Evolutionary conservation across 805 yeast genomes (phyloP), one percentile per base, ranked within the genome.

Genomic region (Kluyveromyces dobzhanskii): DNA sequence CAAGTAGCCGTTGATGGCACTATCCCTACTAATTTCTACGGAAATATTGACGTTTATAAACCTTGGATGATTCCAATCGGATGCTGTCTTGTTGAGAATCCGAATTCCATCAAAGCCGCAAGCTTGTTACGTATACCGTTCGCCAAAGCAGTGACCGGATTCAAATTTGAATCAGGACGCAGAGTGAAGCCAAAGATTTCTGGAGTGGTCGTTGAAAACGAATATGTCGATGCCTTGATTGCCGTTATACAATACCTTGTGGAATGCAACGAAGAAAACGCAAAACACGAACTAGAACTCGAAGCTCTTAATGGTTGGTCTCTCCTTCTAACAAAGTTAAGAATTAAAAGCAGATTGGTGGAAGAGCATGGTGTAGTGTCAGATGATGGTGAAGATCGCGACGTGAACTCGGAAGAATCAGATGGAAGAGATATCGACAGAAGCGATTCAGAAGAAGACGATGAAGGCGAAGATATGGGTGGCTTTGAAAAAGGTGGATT

Each of bases 91-190:
- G 62, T 87, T 4, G 64, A 70, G 4, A 60, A 73, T 48, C 69
- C 73, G 28, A 59, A 70, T 41, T 76, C 83, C 0, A 76, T 73
- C 28, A 68, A 67, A 35, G 96, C 97, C 0, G 94, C 94, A 0
- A 72, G 71, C 42, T 53, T 77, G 1, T 50, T 88, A 9, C 76
- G 73, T 0, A 69, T 90, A 5, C 95, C 85, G 47, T 86, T 70
- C 63, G 97, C 95, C 0, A 79, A 76, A 35, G 97, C 97, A 0
- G 88, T 87, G 2, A 79, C 80, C 2, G 85, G 88, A 0, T 90
- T 92, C 62, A 92, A 85, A 40, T 92, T 84, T 60, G 71, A 68
- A 21, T 59, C 62, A 31, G 56, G 67, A 31, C 57, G 67, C 21
- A 51, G 53, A 26, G 78, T 82, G 0, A 78, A 76, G 9, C 90